phyloP scores from a whole-genome alignment of 768 basidiomycete species.

The Clathrus columnatus region DNA sequence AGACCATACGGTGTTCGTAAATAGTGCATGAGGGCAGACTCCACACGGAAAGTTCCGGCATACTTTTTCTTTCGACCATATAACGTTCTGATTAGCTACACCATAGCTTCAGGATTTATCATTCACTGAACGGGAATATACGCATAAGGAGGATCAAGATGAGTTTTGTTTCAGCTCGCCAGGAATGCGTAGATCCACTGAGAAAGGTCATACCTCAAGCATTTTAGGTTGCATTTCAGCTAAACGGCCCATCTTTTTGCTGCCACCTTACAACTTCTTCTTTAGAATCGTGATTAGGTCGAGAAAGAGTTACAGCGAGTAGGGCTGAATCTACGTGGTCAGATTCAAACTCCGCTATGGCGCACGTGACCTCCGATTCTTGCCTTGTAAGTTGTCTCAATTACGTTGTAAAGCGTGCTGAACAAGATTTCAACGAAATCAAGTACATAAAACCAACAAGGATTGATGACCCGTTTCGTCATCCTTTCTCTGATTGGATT shows the following conservation, averaged over 20 bases:
- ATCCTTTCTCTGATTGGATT: too few relatives aligned
- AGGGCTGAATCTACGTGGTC: too few relatives aligned
- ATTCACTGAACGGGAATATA: slow-evolving; percentile 63
- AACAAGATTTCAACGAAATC: too few relatives aligned
- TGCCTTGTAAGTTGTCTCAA: too few relatives aligned
- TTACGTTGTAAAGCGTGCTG: too few relatives aligned
- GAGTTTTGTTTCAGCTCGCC: slow-evolving; percentile 9
- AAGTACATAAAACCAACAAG: too few relatives aligned
- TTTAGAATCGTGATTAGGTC: not conserved
- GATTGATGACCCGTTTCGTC: too few relatives aligned
- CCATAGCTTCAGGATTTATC: slow-evolving; percentile 99
- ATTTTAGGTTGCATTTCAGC: slow-evolving; percentile 99
- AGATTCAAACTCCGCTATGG: too few relatives aligned
- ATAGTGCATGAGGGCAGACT: slow-evolving; percentile 95
- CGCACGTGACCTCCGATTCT: too few relatives aligned
- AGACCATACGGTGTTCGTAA: slow-evolving; percentile 87
- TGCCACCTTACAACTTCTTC: too few relatives aligned
- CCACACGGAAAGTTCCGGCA: slow-evolving; percentile 98
- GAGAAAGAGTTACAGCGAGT: not conserved
- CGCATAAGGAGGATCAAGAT: not conserved
- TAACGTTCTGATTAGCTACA: slow-evolving; percentile 82
- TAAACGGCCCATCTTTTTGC: slow-evolving; percentile 72
- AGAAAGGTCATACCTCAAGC: slow-evolving; percentile 36
- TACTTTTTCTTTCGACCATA: slow-evolving; percentile 94
- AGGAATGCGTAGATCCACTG: slow-evolving; percentile 11